phyloP scores from a whole-genome alignment of 192 early-diverging fungal genomes.

The Coemansia sp. region DNA sequence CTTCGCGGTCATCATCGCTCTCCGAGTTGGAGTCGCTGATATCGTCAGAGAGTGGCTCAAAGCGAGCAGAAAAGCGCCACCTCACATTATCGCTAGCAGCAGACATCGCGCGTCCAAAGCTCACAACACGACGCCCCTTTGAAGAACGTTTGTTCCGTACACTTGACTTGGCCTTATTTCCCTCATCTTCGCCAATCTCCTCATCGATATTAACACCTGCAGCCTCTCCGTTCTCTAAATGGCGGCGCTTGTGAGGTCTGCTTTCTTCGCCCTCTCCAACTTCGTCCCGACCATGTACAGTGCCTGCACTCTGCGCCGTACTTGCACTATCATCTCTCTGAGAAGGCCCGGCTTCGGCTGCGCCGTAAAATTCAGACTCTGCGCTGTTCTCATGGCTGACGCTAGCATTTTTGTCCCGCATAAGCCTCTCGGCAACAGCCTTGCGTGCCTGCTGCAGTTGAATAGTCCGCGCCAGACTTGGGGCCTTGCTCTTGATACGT shows the following conservation, averaged over 20 bases:
- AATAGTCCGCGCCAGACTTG: conserved; percentile 51
- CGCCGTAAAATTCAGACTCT: conserved; percentile 8
- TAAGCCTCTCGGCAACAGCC: conserved; percentile 45
- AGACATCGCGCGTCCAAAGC: conserved; percentile 14
- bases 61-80: conserved; percentile 49
- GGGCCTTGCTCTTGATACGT: conserved; percentile 32
- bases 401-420: conserved; percentile 13
- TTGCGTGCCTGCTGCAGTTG: conserved; percentile 55
- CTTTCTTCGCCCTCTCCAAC: conserved; percentile 14
- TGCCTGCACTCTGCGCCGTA: conserved; percentile 6
- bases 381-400: not conserved
- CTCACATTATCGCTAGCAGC: conserved; percentile 19
- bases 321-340: not conserved
- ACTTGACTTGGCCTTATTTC: not conserved
- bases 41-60: conserved; percentile 30
- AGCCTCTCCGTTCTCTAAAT: conserved; percentile 20
- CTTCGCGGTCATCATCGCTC: conserved; percentile 50
- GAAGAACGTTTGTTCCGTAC: not conserved
- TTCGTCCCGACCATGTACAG: conserved; percentile 26
- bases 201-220: conserved; percentile 12
- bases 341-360: not conserved
- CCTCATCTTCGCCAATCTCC: conserved; percentile 16
- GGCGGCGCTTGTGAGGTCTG: conserved; percentile 33
- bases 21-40: conserved; percentile 23
- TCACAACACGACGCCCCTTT: conserved; percentile 6